Evolutionary conservation across 345 rosid genomes (phyloP), one percentile per base, ranked within the genome.

Genomic region (Eucalyptus globulus): DNA sequence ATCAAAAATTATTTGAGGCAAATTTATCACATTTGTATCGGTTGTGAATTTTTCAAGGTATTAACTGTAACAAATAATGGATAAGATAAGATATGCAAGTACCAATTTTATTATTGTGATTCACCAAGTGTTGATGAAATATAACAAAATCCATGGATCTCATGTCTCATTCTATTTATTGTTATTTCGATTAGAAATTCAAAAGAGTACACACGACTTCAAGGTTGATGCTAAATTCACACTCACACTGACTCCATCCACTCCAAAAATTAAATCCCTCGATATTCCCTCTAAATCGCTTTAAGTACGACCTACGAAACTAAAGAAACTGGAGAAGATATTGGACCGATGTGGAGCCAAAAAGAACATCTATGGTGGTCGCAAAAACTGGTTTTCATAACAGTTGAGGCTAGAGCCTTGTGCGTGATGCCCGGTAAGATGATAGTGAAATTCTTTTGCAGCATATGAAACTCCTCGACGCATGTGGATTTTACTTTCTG

Each of bases 371-470:
- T 14, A 95, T 94, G 98, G 94, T 95, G 44, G 98, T 97, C 53
- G 98, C 97, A 26, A 94, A 97, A 92, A 99, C 98, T 86, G 98
- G 94, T 90, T 90, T 95, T 92, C 69, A 94, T 97, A 53, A 97
- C 99, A 65, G 96, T 97, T 34, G 99, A 97, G 92, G 97, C 98
- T 87, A 96, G 95, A 91, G 93, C 92, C 69, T 92, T 95, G 89
- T 95, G 92, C 54, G 93, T 95, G 91, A 97, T 96, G 99, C 99
- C 99, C 47, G 99, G 99, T 95, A 92, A 92, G 58, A 83, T 51
- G 86, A 87, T 81, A 2, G 6, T 91, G 40, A 51, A 87, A 44
- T 87, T 88, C n/a, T 87, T 27, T 86, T 51, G n/a, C 40, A 8
- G 76, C 37, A n/a, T n/a, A 65, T n/a, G 76, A 76, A 53, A 31